Percentiles rank a stretch among this genome's conserved stretches.
These are phyloP conservation scores for Fragaria iinumae DNA, from an alignment of 306 rosid genomes.

Conservation along the genomic window DNA sequence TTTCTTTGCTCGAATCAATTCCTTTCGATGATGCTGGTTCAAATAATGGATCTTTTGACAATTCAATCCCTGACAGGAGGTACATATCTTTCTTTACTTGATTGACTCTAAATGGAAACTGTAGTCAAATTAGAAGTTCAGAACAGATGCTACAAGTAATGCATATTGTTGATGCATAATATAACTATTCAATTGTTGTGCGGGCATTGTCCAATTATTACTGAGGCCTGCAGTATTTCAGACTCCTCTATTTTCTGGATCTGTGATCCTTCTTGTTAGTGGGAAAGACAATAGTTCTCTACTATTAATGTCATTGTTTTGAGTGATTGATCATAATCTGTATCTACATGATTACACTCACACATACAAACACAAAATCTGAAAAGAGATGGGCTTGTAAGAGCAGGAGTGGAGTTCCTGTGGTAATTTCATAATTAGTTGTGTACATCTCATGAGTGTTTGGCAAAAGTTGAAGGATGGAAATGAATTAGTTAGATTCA, in stretches of 20 bases:
- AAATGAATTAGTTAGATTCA: not conserved
- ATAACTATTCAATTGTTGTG: not conserved
- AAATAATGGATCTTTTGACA: conserved; percentile 57
- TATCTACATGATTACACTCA: not conserved
- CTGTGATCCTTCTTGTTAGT: not conserved
- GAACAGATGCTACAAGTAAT: not conserved
- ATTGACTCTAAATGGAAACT: conserved; percentile 14
- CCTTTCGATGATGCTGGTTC: conserved; percentile 75
- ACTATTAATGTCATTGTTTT: not conserved
- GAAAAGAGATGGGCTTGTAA: conserved; percentile 9
- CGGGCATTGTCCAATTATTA: not conserved
- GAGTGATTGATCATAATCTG: not conserved
- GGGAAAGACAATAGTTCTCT: too few species aligned
- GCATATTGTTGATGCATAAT: not conserved
- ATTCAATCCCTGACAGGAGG: conserved; percentile 73
- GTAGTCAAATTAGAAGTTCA: not conserved
- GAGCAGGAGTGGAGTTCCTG: not conserved
- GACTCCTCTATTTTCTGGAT: not conserved
- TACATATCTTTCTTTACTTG: conserved; percentile 31
- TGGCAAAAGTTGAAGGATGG: not conserved
- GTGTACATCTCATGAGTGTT: not conserved
- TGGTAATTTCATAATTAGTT: not conserved
- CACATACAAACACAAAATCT: not conserved
- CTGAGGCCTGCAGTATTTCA: not conserved
- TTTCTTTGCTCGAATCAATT: conserved; percentile 83